These are phyloP conservation scores for Candida sanyiensis DNA, from an alignment of 805 yeast species.

Conservation along the genomic window DNA sequence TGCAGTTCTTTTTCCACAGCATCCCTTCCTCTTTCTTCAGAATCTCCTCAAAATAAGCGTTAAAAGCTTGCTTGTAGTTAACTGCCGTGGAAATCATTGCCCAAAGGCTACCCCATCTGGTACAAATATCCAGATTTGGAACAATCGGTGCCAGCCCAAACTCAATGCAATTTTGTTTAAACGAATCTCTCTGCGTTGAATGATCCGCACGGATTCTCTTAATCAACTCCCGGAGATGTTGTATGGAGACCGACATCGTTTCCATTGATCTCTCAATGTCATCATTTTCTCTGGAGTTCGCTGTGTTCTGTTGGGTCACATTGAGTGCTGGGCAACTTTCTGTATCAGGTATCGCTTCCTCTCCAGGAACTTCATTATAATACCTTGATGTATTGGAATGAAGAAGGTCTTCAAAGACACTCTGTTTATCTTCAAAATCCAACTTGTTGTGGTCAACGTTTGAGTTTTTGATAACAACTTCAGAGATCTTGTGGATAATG, in stretches of 20 bases:
- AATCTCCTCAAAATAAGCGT: too few species aligned
- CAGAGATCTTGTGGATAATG: not conserved
- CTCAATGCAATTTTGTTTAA: too few species aligned
- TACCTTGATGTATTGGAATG: conserved; percentile 1
- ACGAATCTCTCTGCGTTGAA: not conserved
- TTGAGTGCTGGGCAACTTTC: not conserved
- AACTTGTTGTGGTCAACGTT: not conserved
- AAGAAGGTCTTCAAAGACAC: not conserved
- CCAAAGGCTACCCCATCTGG: too few species aligned
- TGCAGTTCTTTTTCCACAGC: too few species aligned
- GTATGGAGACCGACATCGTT: not conserved
- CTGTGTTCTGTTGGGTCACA: not conserved
- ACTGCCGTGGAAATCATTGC: too few species aligned
- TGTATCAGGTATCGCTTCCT: not conserved
- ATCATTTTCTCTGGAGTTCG: not conserved
- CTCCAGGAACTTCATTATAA: not conserved
- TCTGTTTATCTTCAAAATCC: not conserved
- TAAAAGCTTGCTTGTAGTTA: too few species aligned
- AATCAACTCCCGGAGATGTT: not conserved
- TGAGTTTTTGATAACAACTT: conserved; percentile 1
- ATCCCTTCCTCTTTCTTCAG: too few species aligned
- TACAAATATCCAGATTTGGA: too few species aligned
- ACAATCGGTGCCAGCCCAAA: too few species aligned
- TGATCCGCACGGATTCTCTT: not conserved
- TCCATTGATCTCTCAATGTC: not conserved